A percentile compares a stretch with the other conserved stretches of the same genome.
Conservation (phyloP, 345 rosid genomes). For the Salix suchowensis region DNA sequence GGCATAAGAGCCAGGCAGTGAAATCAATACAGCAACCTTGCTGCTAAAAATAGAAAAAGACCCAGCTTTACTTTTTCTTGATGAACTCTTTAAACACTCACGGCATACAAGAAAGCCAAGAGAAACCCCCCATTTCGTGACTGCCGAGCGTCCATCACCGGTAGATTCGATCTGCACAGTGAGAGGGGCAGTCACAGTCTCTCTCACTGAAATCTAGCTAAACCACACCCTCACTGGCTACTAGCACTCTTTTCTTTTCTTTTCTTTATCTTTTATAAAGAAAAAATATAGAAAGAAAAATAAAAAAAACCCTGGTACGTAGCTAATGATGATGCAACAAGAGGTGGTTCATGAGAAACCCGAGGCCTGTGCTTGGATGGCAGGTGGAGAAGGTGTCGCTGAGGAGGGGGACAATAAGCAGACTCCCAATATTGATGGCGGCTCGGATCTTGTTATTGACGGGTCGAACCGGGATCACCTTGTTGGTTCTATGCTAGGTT, state of each 20-base stretch:
- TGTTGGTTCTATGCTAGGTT: constrained; percentile 38
- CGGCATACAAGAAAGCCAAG: constrained; percentile 17
- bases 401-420: constrained; percentile 22
- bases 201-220: constrained; percentile 33
- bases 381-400: constrained; percentile 46
- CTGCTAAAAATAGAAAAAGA: constrained; percentile 48
- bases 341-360: constrained; percentile 39
- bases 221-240: background rate
- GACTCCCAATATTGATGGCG: background rate
- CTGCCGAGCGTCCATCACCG: constrained; percentile 76
- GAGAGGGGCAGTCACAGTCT: constrained; percentile 20
- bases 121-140: constrained; percentile 47
- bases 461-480: constrained; percentile 39
- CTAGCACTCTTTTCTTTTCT: background rate
- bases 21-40: constrained; percentile 19
- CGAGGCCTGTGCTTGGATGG: constrained; percentile 56
- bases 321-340: constrained; percentile 38
- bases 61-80: constrained; percentile 18
- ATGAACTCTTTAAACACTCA: background rate
- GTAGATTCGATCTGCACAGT: constrained; percentile 50
- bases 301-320: background rate
- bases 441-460: constrained; percentile 31
- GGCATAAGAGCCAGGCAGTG: constrained; percentile 32
- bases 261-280: background rate
- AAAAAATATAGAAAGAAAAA: background rate